Evolutionary conservation across 148 eudicot genomes (phyloP), one percentile per base, ranked within the genome.

Genomic region (Arctostaphylos glauca): DNA sequence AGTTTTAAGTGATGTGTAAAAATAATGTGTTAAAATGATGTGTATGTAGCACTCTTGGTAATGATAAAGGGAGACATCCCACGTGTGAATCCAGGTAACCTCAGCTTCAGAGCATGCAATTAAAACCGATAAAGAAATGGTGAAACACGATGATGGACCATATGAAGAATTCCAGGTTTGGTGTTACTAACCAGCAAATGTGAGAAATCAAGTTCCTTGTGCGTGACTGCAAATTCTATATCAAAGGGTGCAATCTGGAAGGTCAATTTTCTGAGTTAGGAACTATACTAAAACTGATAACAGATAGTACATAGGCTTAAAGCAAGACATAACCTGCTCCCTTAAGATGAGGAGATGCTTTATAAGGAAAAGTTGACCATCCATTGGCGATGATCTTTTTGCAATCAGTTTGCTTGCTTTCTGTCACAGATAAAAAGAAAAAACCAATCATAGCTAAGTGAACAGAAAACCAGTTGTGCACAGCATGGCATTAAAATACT

Each of bases 241-340:
- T 96, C 98, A 87, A 94, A 96, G 56, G 99, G 99, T 19, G 94
- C 99, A 90, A 96, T 96, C 99, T 96, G 97, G 85, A 92, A 80
- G 81, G 62, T 47, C 53, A 86, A 80, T 78, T 55, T 83, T 84
- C 77, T 56, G 68, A 80, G 81, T 92, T 73, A 90, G 84, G 64
- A 84, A 6, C 70, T 25, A 14, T 14, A 44, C 9, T 58, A 77
- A 44, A 47, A 74, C 18, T 78, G 46, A 80, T 18, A 19, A 21
- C 7, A 54, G 31, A n/a, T 84, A 54, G 78, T 41, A 54, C 50
- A 41, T 49, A 71, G 53, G 68, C 38, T 10, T 58, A 77, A 58
- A 53, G 75, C 9, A 52, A n/a, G 75, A 79, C 9, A 52, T 79
- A 44, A 94, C 98, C 98, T 93, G 97, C 89, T 96, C 99, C 77